Percentiles rank a stretch among this genome's conserved stretches.
phyloP scores from a whole-genome alignment of 2,329 filamentous ascomycete genomes.

The Monilinia vaccinii-corymbosi region DNA sequence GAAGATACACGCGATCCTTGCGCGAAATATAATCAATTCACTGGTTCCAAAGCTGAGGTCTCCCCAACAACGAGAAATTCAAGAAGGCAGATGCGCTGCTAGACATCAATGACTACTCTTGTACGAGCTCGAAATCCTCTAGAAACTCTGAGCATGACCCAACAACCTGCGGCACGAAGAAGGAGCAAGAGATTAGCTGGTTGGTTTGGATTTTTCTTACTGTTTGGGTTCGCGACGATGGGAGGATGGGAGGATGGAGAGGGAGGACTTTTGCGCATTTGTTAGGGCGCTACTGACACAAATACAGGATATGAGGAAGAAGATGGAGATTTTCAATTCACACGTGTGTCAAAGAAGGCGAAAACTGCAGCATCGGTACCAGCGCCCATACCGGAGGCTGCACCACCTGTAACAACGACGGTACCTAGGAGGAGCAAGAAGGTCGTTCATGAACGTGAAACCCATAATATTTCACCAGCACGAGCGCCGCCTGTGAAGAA shows the following conservation, averaged over 20 bases:
- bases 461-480: slow-evolving; percentile 13
- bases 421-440: slow-evolving; percentile 31
- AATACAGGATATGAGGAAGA: slow-evolving; percentile 55
- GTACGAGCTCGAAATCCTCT: slow-evolving; percentile 54
- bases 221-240: slow-evolving; percentile 6
- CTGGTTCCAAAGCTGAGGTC: slow-evolving; percentile 1
- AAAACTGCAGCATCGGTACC: slow-evolving; percentile 40
- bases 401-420: slow-evolving; percentile 32
- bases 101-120: slow-evolving; percentile 59
- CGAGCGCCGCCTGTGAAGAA: slow-evolving; percentile 33
- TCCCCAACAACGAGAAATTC: slow-evolving; percentile 10
- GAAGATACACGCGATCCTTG: slow-evolving; percentile 13
- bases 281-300: slow-evolving; percentile 9
- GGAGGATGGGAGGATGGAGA: background rate
- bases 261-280: slow-evolving; percentile 1
- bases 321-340: slow-evolving; percentile 70
- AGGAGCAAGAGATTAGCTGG: slow-evolving; percentile 54
- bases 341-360: slow-evolving; percentile 55
- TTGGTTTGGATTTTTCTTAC: slow-evolving; percentile 33
- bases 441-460: slow-evolving; percentile 32
- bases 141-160: slow-evolving; percentile 60
- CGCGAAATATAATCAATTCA: slow-evolving; percentile 10
- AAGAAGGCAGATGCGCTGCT: slow-evolving; percentile 24
- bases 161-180: slow-evolving; percentile 46
- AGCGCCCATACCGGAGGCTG: slow-evolving; percentile 28